Evolutionary conservation across 2,329 filamentous ascomycete genomes (phyloP).

Genomic region (Alternaria sp.): DNA sequence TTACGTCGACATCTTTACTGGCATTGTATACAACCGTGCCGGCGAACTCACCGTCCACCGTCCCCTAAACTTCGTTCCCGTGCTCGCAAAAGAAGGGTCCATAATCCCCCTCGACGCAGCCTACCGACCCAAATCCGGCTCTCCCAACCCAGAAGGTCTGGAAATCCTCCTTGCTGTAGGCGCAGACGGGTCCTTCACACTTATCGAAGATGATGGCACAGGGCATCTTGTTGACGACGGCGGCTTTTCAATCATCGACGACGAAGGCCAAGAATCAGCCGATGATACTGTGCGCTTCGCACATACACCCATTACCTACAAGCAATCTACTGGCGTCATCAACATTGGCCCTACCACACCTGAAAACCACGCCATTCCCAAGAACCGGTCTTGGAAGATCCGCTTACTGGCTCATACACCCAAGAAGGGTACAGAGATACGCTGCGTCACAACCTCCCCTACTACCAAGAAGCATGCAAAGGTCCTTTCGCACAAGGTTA

Average conservation of each 20-base stretch:
- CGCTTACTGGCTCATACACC: slow-evolving; percentile 44
- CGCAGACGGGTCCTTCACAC: slow-evolving; percentile 58
- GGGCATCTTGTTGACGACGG: slow-evolving; percentile 49
- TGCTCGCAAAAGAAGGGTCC: slow-evolving; percentile 65
- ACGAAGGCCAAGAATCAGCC: slow-evolving; percentile 37
- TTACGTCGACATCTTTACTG: slow-evolving; percentile 67
- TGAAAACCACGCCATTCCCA: slow-evolving; percentile 37
- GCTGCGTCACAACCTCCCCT: slow-evolving; percentile 34
- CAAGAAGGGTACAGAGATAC: slow-evolving; percentile 22
- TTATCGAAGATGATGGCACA: slow-evolving; percentile 60
- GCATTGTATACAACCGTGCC: slow-evolving; percentile 66
- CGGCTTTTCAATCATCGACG: slow-evolving; percentile 55
- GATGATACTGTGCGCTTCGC: slow-evolving; percentile 42
- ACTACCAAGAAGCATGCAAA: slow-evolving; percentile 40
- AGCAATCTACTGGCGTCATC: slow-evolving; percentile 47
- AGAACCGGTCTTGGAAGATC: slow-evolving; percentile 43
- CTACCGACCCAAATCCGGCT: slow-evolving; percentile 57
- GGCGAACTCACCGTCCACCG: slow-evolving; percentile 63
- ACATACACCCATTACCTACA: slow-evolving; percentile 50
- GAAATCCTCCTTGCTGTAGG: slow-evolving; percentile 60
- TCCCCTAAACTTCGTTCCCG: slow-evolving; percentile 60
- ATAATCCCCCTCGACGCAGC: slow-evolving; percentile 66
- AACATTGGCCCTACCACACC: slow-evolving; percentile 47
- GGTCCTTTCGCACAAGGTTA: slow-evolving; percentile 25
- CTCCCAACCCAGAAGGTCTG: slow-evolving; percentile 57